Percentiles rank a stretch among this genome's conserved stretches.
These are phyloP conservation scores for Paecilomyces fulvus DNA, from an alignment of 2,329 filamentous ascomycete species.

Conservation along the genomic window DNA sequence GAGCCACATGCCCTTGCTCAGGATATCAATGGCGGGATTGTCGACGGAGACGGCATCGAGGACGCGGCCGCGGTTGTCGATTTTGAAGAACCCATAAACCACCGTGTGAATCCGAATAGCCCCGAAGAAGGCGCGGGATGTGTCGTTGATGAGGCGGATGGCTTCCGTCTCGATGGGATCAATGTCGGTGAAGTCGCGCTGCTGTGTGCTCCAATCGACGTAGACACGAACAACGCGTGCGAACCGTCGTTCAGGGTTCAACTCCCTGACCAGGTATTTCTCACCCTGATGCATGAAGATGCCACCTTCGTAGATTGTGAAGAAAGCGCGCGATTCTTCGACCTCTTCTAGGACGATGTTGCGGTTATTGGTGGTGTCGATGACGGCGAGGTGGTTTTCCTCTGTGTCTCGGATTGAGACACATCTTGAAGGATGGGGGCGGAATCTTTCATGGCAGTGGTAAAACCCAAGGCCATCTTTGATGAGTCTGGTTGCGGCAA, in stretches of 20 bases:
- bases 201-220: conserved; percentile 90
- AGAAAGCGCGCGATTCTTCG: conserved; percentile 90
- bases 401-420: conserved; percentile 85
- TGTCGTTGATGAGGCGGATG: conserved; percentile 59
- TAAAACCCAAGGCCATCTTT: conserved; percentile 73
- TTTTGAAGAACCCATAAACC: conserved; percentile 95
- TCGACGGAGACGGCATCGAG: conserved; percentile 89
- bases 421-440: conserved; percentile 71
- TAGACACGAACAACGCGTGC: conserved; percentile 82
- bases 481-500: conserved; percentile 66
- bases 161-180: conserved; percentile 89
- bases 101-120: conserved; percentile 76
- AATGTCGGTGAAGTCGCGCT: conserved; percentile 88
- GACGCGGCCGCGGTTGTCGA: conserved; percentile 77
- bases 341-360: conserved; percentile 89
- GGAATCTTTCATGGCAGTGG: conserved; percentile 81
- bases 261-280: conserved; percentile 85
- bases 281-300: conserved; percentile 96
- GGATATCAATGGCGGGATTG: conserved; percentile 79
- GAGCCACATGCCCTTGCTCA: conserved; percentile 89
- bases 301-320: conserved; percentile 91
- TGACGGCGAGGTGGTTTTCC: conserved; percentile 87
- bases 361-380: conserved; percentile 70
- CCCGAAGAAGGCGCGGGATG: conserved; percentile 72
- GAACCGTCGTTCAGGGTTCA: conserved; percentile 68